phyloP scores from a whole-genome alignment of 192 early-diverging fungal species.

The Globomyces pollinis-pini region DNA sequence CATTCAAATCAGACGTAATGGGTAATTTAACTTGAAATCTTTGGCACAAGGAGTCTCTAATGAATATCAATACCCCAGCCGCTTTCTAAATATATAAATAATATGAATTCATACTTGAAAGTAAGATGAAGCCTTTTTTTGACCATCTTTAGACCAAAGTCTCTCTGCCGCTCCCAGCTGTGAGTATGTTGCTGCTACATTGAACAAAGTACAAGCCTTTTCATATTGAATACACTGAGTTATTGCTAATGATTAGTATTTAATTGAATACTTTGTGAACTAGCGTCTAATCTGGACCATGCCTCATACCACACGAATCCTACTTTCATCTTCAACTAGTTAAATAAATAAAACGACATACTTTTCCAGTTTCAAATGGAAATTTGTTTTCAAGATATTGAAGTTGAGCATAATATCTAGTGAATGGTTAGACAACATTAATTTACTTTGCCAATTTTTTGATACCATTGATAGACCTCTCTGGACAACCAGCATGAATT shows the following conservation, averaged over 20 bases:
- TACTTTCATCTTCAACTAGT: constrained; percentile 36
- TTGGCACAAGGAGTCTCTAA: constrained; percentile 36
- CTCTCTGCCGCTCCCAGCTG: constrained; percentile 32
- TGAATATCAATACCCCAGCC: constrained; percentile 61
- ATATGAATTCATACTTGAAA: constrained; percentile 34
- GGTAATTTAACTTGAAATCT: constrained; percentile 41
- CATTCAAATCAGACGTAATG: constrained; percentile 54
- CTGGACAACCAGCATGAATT: constrained; percentile 47
- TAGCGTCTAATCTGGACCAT: constrained; percentile 6
- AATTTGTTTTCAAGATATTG: constrained; percentile 41
- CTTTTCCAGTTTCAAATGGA: constrained; percentile 36
- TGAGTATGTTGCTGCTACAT: constrained; percentile 42
- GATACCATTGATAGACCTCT: constrained; percentile 37
- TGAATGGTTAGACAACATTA: too few species aligned
- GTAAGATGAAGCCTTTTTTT: constrained; percentile 32
- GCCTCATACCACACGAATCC: constrained; percentile 46
- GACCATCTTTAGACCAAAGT: constrained; percentile 31
- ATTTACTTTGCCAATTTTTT: constrained; percentile 41
- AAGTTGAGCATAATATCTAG: constrained; percentile 48
- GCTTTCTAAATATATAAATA: constrained; percentile 59
- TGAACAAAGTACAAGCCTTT: constrained; percentile 46
- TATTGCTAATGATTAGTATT: constrained; percentile 24
- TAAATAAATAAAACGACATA: too few species aligned
- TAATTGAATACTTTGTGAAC: constrained; percentile 16
- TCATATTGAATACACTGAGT: constrained; percentile 57